Evolutionary conservation across 192 early-diverging fungal genomes (phyloP).

Genomic region (Linnemannia exigua): DNA sequence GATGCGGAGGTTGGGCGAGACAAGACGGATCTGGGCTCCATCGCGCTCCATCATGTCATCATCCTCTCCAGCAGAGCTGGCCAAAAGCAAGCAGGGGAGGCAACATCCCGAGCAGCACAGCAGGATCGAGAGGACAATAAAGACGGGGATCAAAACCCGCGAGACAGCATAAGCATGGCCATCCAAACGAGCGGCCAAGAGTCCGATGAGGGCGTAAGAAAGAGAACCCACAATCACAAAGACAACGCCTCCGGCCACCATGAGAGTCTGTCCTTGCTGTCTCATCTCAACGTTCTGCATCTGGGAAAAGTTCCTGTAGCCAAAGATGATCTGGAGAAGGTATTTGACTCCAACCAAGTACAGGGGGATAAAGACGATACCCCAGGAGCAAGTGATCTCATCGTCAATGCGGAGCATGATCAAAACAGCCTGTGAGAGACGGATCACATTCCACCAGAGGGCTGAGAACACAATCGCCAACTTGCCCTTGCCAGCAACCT

Average conservation of each 20-base stretch:
- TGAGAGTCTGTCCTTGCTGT: constrained; percentile 63
- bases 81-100: constrained; percentile 65
- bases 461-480: constrained; percentile 51
- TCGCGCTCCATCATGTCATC: constrained; percentile 57
- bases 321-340: constrained; percentile 60
- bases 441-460: constrained; percentile 76
- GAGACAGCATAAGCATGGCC: constrained; percentile 61
- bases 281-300: constrained; percentile 61
- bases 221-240: constrained; percentile 63
- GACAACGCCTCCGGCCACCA: constrained; percentile 56
- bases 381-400: constrained; percentile 72
- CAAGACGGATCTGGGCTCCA: constrained; percentile 39
- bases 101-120: constrained; percentile 73
- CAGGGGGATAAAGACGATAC: constrained; percentile 75
- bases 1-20: constrained; percentile 57
- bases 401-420: constrained; percentile 75
- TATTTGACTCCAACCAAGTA: constrained; percentile 75
- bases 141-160: constrained; percentile 75
- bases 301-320: constrained; percentile 48
- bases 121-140: constrained; percentile 70
- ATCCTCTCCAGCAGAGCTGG: constrained; percentile 50
- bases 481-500: constrained; percentile 17
- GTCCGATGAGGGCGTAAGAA: constrained; percentile 50
- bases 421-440: constrained; percentile 76
- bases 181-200: constrained; percentile 55